Base-by-base conservation (phyloP, 1,139 yeast genomes). In the Lodderomyces metapsilosis region DNA sequence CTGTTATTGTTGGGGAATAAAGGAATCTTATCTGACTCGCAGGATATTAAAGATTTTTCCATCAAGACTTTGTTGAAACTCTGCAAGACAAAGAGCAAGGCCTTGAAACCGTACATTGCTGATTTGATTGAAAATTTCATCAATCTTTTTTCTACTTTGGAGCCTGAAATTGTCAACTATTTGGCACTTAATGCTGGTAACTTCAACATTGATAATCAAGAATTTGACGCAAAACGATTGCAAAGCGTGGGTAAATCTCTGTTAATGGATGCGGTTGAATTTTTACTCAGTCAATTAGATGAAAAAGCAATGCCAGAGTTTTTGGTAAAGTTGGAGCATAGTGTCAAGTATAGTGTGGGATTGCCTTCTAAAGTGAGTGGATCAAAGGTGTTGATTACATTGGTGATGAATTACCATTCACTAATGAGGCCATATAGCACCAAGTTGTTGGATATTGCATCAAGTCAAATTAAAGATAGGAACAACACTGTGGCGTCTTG, bases 311-410 rank as follows among this genome's bases (percentile, higher is more conserved):
- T 86, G 65, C 75, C 68, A 0, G 77, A 73, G 2, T 71, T 84
- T 36, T 68, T 88, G 5, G 68, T 66, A 4, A 63, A 58, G 41
- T 64, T 81, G 42, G 76, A 62, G 42, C 63, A 54, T 11, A 70
- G 83, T 2, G 72, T 87, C 6, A 82, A 81, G 47, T 76, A 72
- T 45, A 79, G 95, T 0, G 87, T 91, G 24, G 98, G 98, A 0
- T 69, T 92, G 23, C 97, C 98, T 0, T 88, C 97, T 0, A 89
- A 89, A 56, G 89, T 88, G 1, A 89, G 94, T 34, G 89, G 92
- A 0, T 79, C 95, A n/a, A 76, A 82, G 48, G 83, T 91, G 0
- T 60, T 89, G 18, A 88, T 84, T 6, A 74, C 80, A 18, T 60
- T 89, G 43, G 76, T 84, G 1, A 67, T 79, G 20, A 74, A 82